Conservation (phyloP, 2,329 filamentous ascomycete genomes). For the Cladophialophora bantiana region DNA sequence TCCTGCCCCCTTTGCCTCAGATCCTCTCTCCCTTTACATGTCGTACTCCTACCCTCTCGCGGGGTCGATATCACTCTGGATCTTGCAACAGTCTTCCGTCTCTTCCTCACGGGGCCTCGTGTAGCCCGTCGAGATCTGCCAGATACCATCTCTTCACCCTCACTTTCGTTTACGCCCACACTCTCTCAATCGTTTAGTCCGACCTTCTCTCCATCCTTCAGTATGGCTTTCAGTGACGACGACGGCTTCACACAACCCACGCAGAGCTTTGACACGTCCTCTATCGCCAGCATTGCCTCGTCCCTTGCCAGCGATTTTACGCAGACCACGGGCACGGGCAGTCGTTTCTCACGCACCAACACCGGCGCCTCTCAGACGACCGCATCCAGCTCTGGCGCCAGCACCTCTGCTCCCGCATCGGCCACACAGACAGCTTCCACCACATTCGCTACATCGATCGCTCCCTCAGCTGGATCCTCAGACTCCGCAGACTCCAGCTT, state of each 20-base stretch:
- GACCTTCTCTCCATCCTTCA: conserved; percentile 21
- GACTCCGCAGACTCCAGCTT: conserved; percentile 5
- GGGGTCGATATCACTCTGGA: conserved; percentile 36
- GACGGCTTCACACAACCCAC: conserved; percentile 24
- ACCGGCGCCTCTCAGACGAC: conserved; percentile 5
- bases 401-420: neutral
- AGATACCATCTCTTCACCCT: conserved; percentile 5
- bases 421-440: conserved; percentile 26
- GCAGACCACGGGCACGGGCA: conserved; percentile 5
- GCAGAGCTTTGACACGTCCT: conserved; percentile 18
- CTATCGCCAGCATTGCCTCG: conserved; percentile 21
- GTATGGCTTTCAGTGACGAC: conserved; percentile 22
- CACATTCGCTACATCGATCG: conserved; percentile 25
- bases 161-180: conserved; percentile 22
- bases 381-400: neutral
- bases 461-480: neutral
- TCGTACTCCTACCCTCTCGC: conserved; percentile 29
- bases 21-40: conserved; percentile 35
- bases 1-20: conserved; percentile 29
- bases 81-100: conserved; percentile 20
- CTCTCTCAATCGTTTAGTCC: conserved; percentile 17
- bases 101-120: conserved; percentile 32
- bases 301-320: conserved; percentile 27
- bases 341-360: neutral
- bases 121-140: conserved; percentile 30